These are phyloP conservation scores for Cladophialophora carrionii DNA, from an alignment of 2,329 filamentous ascomycete species.

Conservation along the genomic window DNA sequence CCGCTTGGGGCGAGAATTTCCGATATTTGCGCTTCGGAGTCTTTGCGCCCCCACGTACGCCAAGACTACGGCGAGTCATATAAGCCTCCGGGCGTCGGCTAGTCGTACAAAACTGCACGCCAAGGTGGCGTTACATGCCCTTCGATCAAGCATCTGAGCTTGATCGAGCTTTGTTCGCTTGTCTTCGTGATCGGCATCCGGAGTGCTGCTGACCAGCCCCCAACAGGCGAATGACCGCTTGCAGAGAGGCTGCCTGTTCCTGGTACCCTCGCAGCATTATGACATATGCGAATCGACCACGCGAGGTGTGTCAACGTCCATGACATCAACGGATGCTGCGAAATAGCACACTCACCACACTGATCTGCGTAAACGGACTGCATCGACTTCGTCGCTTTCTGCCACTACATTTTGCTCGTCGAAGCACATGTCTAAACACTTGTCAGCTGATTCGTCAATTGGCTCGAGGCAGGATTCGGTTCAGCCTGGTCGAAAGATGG, in stretches of 20 bases:
- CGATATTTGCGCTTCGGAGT: not conserved
- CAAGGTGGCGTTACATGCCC: no score
- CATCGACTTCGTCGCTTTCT: not conserved
- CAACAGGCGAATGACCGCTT: not conserved
- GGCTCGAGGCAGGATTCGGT: not conserved
- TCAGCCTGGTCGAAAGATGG: not conserved
- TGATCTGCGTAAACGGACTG: not conserved
- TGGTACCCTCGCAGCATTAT: not conserved
- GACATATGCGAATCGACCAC: not conserved
- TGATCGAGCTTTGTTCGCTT: slow-evolving; percentile 1
- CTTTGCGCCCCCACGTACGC: not conserved
- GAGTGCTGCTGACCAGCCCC: not conserved
- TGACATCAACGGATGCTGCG: not conserved
- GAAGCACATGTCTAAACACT: not conserved
- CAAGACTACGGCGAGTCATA: not conserved
- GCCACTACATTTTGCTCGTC: not conserved
- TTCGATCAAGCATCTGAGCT: not conserved
- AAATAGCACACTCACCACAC: not conserved
- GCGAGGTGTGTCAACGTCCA: not conserved
- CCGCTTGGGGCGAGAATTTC: not conserved
- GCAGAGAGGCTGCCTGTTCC: not conserved
- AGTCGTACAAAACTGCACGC: no score
- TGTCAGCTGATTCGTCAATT: not conserved
- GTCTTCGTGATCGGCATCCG: not conserved
- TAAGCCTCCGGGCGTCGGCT: no score